These are phyloP conservation scores for Phtheirospermum japonicum DNA, from an alignment of 257 asterid species.

Conservation along the genomic window DNA sequence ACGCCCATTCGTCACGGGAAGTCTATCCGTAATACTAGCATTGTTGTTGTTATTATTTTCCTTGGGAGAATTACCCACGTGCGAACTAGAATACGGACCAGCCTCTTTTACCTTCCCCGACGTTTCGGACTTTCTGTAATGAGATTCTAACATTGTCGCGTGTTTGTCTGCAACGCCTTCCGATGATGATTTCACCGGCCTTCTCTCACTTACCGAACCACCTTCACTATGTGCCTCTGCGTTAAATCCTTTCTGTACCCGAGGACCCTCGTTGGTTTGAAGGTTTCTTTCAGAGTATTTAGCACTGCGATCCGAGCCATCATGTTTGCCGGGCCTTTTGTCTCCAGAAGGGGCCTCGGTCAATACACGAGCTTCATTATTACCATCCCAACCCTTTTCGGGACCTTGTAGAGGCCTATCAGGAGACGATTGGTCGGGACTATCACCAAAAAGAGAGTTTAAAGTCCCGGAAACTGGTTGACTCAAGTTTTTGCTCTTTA, in stretches of 20 bases:
- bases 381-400: conserved; percentile 36
- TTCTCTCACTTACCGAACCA: conserved; percentile 38
- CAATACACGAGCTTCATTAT: conserved; percentile 40
- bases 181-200: conserved; percentile 33
- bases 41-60: conserved; percentile 50
- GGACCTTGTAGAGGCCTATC: conserved; percentile 47
- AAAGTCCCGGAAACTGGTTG: conserved; percentile 50
- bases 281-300: conserved; percentile 51
- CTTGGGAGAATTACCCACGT: conserved; percentile 44
- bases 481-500: conserved; percentile 44
- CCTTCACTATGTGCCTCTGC: conserved; percentile 42
- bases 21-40: conserved; percentile 36
- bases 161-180: conserved; percentile 52
- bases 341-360: conserved; percentile 40
- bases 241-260: conserved; percentile 39
- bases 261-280: conserved; percentile 42
- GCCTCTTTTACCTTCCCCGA: conserved; percentile 42
- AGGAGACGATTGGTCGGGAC: conserved; percentile 54
- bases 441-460: conserved; percentile 48
- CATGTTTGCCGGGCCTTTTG: conserved; percentile 59
- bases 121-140: conserved; percentile 40
- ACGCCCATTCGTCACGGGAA: conserved; percentile 54
- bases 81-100: conserved; percentile 39
- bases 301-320: conserved; percentile 41
- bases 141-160: conserved; percentile 38